phyloP scores from a whole-genome alignment of 2,329 filamentous ascomycete species.

The Sarocladiaceae sp. region DNA sequence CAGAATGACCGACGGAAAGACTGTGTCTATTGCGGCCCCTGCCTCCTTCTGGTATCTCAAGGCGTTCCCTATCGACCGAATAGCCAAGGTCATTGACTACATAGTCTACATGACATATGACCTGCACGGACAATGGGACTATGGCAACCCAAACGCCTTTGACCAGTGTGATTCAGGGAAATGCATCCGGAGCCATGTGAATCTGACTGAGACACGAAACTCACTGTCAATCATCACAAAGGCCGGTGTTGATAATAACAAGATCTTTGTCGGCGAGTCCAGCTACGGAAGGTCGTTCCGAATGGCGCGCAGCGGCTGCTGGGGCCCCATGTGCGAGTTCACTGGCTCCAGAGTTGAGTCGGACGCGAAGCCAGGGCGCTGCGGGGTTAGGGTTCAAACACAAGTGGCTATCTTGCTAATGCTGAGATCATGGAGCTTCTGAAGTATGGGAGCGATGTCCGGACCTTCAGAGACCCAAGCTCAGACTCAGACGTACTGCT shows the following conservation, averaged over 20 bases:
- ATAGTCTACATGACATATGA: slow-evolving; percentile 28
- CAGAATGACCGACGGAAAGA: slow-evolving; percentile 23
- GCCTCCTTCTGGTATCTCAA: slow-evolving; percentile 34
- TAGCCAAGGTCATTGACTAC: slow-evolving; percentile 23
- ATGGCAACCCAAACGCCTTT: slow-evolving; percentile 15
- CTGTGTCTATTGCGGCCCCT: slow-evolving; percentile 29
- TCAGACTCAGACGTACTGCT: slow-evolving; percentile 9
- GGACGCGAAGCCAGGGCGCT: slow-evolving; percentile 21
- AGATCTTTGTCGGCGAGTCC: slow-evolving; percentile 24
- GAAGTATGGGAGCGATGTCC: background rate
- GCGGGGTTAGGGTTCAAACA: no score
- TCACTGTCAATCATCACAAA: slow-evolving; percentile 30
- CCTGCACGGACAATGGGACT: slow-evolving; percentile 19
- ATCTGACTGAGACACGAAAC: slow-evolving; percentile 26
- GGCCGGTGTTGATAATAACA: slow-evolving; percentile 20
- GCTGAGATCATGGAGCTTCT: slow-evolving; percentile 25
- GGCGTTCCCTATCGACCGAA: slow-evolving; percentile 26
- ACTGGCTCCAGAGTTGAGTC: slow-evolving; percentile 16
- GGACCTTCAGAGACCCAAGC: background rate
- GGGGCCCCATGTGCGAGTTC: slow-evolving; percentile 18
- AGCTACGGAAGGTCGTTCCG: slow-evolving; percentile 28
- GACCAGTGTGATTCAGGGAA: slow-evolving; percentile 23
- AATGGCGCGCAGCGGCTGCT: slow-evolving; percentile 23
- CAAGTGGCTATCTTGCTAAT: slow-evolving; percentile 26
- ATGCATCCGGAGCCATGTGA: slow-evolving; percentile 28